phyloP scores from a whole-genome alignment of 129 eudicot genomes.

The Erigeron canadensis region DNA sequence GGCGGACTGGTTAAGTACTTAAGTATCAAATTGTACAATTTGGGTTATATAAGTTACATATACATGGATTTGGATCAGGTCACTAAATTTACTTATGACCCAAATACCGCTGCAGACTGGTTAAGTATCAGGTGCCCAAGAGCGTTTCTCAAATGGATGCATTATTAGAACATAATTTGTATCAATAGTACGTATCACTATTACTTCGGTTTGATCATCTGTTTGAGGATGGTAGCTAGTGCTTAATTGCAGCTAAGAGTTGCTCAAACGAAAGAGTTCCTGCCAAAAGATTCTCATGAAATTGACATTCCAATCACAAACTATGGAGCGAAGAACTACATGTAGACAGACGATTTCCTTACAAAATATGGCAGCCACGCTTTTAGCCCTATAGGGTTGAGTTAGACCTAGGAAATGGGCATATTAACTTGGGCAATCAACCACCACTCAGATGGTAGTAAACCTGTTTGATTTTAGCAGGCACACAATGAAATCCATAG shows the following conservation, averaged over 20 bases:
- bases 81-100: too few species aligned
- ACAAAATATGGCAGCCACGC: not conserved
- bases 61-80: too few species aligned
- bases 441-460: not conserved
- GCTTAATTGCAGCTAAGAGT: not conserved
- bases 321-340: not conserved
- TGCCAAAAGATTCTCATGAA: not conserved
- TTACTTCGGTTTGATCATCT: not conserved
- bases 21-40: too few species aligned
- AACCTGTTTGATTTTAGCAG: constrained; percentile 2
- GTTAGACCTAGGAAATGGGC: not conserved
- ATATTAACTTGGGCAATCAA: not conserved
- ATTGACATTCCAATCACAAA: not conserved
- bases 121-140: too few species aligned
- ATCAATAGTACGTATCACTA: too few species aligned
- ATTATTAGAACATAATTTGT: too few species aligned
- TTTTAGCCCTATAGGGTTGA: not conserved
- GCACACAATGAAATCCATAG: constrained; percentile 8
- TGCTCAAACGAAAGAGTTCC: not conserved
- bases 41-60: too few species aligned
- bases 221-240: not conserved
- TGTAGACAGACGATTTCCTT: not conserved
- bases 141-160: too few species aligned
- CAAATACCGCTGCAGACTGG: too few species aligned
- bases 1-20: too few species aligned